These are phyloP conservation scores for Ceriops tagal DNA, from an alignment of 345 rosid species.

Conservation along the genomic window DNA sequence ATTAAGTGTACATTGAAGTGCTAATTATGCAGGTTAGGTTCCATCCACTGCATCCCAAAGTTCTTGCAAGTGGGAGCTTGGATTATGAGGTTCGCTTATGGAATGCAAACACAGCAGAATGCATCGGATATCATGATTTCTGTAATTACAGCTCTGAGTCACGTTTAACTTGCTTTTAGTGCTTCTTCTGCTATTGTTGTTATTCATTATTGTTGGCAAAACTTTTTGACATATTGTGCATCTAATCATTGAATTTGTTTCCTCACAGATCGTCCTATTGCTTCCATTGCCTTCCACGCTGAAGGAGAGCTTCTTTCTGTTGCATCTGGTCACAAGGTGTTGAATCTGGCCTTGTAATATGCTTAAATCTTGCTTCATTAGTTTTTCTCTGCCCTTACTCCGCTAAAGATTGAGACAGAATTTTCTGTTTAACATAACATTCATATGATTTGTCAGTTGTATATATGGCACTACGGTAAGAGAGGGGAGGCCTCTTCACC, in stretches of 20 bases:
- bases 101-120: slow-evolving; percentile 70
- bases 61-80: slow-evolving; percentile 77
- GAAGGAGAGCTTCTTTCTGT: slow-evolving; percentile 71
- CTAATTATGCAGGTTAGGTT: slow-evolving; percentile 57
- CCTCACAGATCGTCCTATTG: slow-evolving; percentile 65
- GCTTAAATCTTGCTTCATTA: not conserved
- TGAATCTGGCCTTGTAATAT: slow-evolving; percentile 8
- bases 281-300: slow-evolving; percentile 80
- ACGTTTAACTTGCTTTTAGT: slow-evolving; percentile 10
- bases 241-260: slow-evolving; percentile 13
- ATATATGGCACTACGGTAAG: slow-evolving; percentile 65
- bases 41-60: slow-evolving; percentile 55
- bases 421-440: not conserved
- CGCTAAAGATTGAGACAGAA: not conserved
- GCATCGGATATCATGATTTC: slow-evolving; percentile 62
- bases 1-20: slow-evolving; percentile 1
- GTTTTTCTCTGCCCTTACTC: not conserved
- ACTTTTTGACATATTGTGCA: not conserved
- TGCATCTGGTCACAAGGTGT: slow-evolving; percentile 79
- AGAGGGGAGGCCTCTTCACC: slow-evolving; percentile 66
- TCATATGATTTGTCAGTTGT: slow-evolving; percentile 38
- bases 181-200: not conserved
- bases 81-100: slow-evolving; percentile 78
- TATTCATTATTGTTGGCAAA: not conserved
- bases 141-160: slow-evolving; percentile 33